Evolutionary conservation across 1,139 yeast genomes (phyloP), one percentile per base, ranked within the genome.

Genomic region (Lodderomyces oxycetoniae): DNA sequence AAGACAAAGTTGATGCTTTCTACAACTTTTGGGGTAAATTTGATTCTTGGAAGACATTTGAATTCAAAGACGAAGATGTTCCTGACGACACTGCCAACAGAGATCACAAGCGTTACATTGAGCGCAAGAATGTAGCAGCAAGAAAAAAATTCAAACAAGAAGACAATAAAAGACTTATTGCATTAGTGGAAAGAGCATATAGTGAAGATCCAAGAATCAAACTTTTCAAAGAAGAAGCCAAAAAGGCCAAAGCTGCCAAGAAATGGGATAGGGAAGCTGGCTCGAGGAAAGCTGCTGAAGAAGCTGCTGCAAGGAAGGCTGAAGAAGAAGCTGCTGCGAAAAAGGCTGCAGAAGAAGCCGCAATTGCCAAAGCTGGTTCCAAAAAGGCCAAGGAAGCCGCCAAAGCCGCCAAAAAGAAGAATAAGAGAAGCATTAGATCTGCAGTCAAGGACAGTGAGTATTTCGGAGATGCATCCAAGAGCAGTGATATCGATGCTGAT

Each of bases 241-340:
- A 86, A 78, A 81, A 82, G 63, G 97, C 86, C 61, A 91, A 89
- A 74, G 98, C 86, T 57, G 80, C 79, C 63, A 79, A 74, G 74
- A 91, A 89, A 67, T 89, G 97, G 97, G 98, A 91, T 62, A 84
- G 82, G 62, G 98, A 89, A 61, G 95, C 97, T 37, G 97, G 96
- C 49, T 79, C 95, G 29, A 85, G 97, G 73, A 83, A 88, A 59
- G 97, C 91, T 44, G 96, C 95, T 39, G 91, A 79, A 59, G 93
- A 82, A 55, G 93, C 88, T 33, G 72, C 74, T 49, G 77, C 77
- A 53, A 84, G 81, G 52, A 80, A 79, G 63, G 94, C 86, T 48
- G 95, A 85, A 46, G 95, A 83, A 46, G 96, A 85, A 56, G 72
- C 52, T 22, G 79, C 77, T 47, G 85, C 85, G 38, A 75, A 74